Evolutionary conservation across 805 yeast species (phyloP).

Genomic region (Yarrowia hollandica): DNA sequence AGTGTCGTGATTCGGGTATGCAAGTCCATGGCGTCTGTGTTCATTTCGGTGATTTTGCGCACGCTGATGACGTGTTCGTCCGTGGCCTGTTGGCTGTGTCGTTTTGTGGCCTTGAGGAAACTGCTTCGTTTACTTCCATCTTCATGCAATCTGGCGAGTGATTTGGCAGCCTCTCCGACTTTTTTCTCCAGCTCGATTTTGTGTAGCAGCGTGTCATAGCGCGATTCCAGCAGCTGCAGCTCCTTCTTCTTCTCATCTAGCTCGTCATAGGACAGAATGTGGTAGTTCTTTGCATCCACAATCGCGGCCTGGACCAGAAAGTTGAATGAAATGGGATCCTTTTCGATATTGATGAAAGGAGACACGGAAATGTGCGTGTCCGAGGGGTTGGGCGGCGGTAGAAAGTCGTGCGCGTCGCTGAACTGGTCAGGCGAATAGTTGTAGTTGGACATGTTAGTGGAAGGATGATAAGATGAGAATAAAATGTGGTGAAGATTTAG

Average conservation of each 20-base stretch:
- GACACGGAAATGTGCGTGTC: conserved; percentile 34
- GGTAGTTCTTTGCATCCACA: conserved; percentile 36
- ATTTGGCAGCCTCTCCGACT: conserved; percentile 36
- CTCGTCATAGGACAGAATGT: conserved; percentile 36
- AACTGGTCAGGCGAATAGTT: conserved; percentile 9
- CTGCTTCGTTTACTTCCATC: neutral
- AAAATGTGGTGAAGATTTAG: neutral
- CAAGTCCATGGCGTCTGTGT: conserved; percentile 20
- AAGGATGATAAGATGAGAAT: neutral
- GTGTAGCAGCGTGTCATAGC: conserved; percentile 33
- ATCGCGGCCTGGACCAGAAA: conserved; percentile 37
- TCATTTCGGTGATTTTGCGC: conserved; percentile 14
- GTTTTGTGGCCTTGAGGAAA: conserved; percentile 31
- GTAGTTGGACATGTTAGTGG: conserved; percentile 15
- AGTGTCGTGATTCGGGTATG: neutral
- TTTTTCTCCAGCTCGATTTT: conserved; percentile 35
- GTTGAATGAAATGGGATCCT: conserved; percentile 36
- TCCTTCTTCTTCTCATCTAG: conserved; percentile 35
- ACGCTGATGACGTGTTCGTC: conserved; percentile 32
- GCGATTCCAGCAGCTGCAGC: conserved; percentile 30
- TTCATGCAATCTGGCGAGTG: conserved; percentile 34
- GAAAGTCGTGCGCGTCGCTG: conserved; percentile 6
- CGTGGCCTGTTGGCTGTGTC: conserved; percentile 35
- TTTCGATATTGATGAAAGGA: conserved; percentile 34
- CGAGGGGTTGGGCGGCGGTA: conserved; percentile 9